These are phyloP conservation scores for Fraxinus pennsylvanica DNA, from an alignment of 257 asterid species.

Conservation along the genomic window DNA sequence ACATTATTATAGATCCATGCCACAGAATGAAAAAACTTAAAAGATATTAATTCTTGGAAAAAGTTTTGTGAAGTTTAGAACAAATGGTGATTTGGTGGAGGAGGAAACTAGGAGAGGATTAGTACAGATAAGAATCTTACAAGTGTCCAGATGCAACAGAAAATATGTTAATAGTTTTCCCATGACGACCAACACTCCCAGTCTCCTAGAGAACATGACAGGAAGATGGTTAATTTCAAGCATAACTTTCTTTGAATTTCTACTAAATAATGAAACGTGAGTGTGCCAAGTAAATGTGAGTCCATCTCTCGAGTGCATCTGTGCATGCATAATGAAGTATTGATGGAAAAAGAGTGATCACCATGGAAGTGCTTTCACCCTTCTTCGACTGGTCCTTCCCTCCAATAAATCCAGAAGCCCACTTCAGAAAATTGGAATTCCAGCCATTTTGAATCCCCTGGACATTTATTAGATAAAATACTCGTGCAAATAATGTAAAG, in stretches of 20 bases:
- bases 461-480: slow-evolving; percentile 26
- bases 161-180: slow-evolving; percentile 82
- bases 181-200: slow-evolving; percentile 64
- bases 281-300: slow-evolving; percentile 1
- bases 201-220: slow-evolving; percentile 51
- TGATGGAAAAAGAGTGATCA: slow-evolving; percentile 31
- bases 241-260: slow-evolving; percentile 2
- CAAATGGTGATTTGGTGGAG: background rate
- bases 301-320: slow-evolving; percentile 14
- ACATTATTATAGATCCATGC: background rate
- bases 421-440: slow-evolving; percentile 87
- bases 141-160: slow-evolving; percentile 98
- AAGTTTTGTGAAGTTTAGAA: slow-evolving; percentile 2
- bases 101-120: slow-evolving; percentile 9
- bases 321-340: slow-evolving; percentile 1
- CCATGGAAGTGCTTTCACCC: slow-evolving; percentile 63
- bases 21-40: background rate
- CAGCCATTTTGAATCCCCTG: slow-evolving; percentile 71
- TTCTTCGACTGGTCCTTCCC: slow-evolving; percentile 71
- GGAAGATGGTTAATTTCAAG: slow-evolving; percentile 25
- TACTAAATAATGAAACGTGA: slow-evolving; percentile 4
- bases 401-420: slow-evolving; percentile 96
- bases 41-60: background rate
- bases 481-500: slow-evolving; percentile 8
- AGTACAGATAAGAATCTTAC: slow-evolving; percentile 54